Evolutionary conservation across 257 asterid genomes (phyloP).

Genomic region (Scutellaria baicalensis): DNA sequence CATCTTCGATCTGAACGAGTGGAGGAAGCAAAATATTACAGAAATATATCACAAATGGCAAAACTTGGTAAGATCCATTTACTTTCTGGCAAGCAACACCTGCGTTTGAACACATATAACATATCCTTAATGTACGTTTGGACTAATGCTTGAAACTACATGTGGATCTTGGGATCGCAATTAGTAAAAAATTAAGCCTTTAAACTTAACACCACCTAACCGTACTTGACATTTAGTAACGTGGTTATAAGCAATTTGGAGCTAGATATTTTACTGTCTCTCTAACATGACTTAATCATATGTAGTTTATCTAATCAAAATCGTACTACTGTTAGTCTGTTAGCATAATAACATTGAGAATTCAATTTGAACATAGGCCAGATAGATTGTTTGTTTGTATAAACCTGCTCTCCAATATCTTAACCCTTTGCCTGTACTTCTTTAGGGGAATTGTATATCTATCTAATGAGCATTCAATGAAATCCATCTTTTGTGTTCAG

Average conservation of each 20-base stretch:
- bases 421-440: not conserved
- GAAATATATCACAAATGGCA: slow-evolving; percentile 89
- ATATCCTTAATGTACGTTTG: not conserved
- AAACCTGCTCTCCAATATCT: not conserved
- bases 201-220: not conserved
- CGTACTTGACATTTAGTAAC: not conserved
- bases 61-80: slow-evolving; percentile 53
- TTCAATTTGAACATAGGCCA: not conserved
- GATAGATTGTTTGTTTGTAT: not conserved
- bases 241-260: not conserved
- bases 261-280: not conserved
- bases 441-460: not conserved
- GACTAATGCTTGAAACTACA: not conserved
- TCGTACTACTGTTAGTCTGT: too few species aligned
- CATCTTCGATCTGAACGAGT: slow-evolving; percentile 57
- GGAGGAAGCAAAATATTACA: slow-evolving; percentile 83
- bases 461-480: not conserved
- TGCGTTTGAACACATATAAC: not conserved
- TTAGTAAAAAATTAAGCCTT: not conserved
- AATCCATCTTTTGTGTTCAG: slow-evolving; percentile 28
- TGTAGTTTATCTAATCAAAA: too few species aligned
- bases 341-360: not conserved
- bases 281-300: not conserved
- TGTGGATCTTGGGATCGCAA: not conserved
- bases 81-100: not conserved